Base-by-base conservation (phyloP, 192 early-diverging fungal species). In the Coemansia sp. region DNA sequence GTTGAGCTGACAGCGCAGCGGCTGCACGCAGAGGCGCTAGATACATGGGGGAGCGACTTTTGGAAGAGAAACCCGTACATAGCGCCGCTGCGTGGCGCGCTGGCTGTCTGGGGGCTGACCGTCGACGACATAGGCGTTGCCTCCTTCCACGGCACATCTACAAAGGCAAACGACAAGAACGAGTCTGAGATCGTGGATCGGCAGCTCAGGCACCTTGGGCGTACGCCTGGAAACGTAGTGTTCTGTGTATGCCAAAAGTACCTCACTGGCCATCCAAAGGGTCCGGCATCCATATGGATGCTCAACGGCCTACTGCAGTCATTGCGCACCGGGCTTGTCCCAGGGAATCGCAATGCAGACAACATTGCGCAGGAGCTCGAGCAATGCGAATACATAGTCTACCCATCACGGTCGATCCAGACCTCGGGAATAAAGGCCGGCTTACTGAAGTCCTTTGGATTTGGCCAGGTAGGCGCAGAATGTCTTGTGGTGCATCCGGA, bases 151-250 rank as follows among this genome's bases (percentile, higher is more conserved):
- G 94, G 95, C 64, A 98, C 95, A 20, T 91, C 91, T 23, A 98
- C 95, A 75, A 92, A 92, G 81, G 95, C 95, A 48, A 98, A 98
- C 81, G 94, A 98, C 85, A 92, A 93, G 88, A 98, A 98, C 85
- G 95, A 98, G 83, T 96, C 95, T 15, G 88, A 90, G 8, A 91
- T 93, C 8, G 44, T 95, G 43, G 93, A 98, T 85, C 85, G 87
- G 69, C 94, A 98, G 84, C 73, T 98, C 67, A 83, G 75, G 43
- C 94, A 98, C 75, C 87, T 98, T 49, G 94, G 94, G 36, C 88
- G 95, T 62, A 88, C 89, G 62, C 89, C 85, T 62, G 96, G 96
- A 63, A 94, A 96, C 65, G 87, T 89, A 33, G 71, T 91, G 38
- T 90, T 91, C 8, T 73, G 88, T 23, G 84, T 98, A 60, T 92